Evolutionary conservation across 148 eudicot species (phyloP).

Genomic region (Rhododendron vialii): DNA sequence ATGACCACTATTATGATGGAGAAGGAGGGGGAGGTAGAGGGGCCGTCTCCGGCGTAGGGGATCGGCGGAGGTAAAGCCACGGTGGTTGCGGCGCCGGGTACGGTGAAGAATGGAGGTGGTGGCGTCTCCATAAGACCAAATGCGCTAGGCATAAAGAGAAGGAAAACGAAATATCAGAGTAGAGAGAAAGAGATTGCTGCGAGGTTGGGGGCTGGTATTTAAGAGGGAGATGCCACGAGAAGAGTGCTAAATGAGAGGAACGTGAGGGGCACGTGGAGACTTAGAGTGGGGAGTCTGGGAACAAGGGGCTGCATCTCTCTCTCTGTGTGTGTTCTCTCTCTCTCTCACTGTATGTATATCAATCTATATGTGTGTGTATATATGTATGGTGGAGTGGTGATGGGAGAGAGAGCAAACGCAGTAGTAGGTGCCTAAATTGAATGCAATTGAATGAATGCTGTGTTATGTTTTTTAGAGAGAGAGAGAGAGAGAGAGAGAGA

Average conservation of each 20-base stretch:
- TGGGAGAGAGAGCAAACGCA: background rate
- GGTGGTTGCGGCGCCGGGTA: background rate
- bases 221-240: background rate
- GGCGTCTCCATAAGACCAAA: conserved; percentile 3
- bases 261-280: background rate
- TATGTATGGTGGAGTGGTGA: background rate
- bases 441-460: background rate
- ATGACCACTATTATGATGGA: conserved; percentile 26
- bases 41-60: background rate
- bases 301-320: background rate
- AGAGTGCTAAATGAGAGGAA: background rate
- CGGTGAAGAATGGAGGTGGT: conserved; percentile 20
- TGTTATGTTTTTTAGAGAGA: background rate
- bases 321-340: background rate
- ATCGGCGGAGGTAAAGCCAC: background rate
- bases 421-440: background rate
- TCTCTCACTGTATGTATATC: background rate
- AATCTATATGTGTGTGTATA: background rate
- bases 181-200: background rate
- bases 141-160: background rate
- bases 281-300: background rate
- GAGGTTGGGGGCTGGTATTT: background rate
- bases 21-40: conserved; percentile 15
- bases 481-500: background rate
- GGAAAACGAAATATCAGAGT: background rate